Evolutionary conservation across 768 basidiomycete genomes (phyloP).

Genomic region (Tubosaeta sp.): DNA sequence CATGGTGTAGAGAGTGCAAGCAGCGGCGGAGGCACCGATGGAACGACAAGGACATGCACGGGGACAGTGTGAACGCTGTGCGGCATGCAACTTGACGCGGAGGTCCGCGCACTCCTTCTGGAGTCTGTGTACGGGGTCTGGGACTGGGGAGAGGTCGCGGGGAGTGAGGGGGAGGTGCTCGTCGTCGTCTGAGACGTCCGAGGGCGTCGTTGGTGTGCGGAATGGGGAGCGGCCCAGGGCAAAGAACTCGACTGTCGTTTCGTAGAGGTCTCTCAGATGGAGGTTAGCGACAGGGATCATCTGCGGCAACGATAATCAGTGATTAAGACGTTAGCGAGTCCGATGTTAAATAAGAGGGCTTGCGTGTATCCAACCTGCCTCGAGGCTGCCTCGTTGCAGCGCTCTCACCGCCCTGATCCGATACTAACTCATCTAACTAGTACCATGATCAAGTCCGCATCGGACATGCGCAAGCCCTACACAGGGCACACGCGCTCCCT

Average conservation of each 20-base stretch:
- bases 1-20: conserved; percentile 39
- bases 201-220: conserved; percentile 12
- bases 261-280: conserved; percentile 46
- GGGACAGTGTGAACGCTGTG: conserved; percentile 32
- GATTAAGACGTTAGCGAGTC: conserved; percentile 5
- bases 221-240: conserved; percentile 37
- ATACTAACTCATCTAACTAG: conserved; percentile 4
- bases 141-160: conserved; percentile 34
- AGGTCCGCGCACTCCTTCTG: conserved; percentile 40
- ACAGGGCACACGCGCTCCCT: conserved; percentile 58
- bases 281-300: conserved; percentile 47
- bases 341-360: conserved; percentile 13
- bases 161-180: conserved; percentile 26
- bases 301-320: conserved; percentile 37
- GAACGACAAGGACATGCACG: conserved; percentile 30
- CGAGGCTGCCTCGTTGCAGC: conserved; percentile 10
- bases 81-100: conserved; percentile 41
- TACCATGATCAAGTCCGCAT: conserved; percentile 46
- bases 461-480: conserved; percentile 72
- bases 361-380: conserved; percentile 18
- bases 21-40: conserved; percentile 37
- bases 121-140: conserved; percentile 37
- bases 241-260: conserved; percentile 58
- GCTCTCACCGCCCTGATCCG: background rate
- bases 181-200: conserved; percentile 10